Evolutionary conservation across 192 early-diverging fungal genomes (phyloP), one percentile per base, ranked within the genome.

Genomic region (Paraglomus brasilianum): DNA sequence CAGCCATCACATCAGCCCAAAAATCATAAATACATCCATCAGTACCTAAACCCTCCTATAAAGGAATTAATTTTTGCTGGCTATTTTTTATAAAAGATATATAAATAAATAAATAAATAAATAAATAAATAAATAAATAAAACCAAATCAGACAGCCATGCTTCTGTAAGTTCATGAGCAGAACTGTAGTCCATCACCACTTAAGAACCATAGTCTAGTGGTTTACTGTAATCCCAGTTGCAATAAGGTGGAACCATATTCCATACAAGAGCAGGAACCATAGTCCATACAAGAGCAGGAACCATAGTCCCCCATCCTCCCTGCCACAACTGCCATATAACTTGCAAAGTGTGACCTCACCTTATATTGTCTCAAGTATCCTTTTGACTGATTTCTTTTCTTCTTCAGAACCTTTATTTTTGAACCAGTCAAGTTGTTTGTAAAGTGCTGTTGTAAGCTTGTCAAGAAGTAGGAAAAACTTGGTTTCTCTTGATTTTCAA

Each of bases 161-260:
- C n/a, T n/a, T n/a, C n/a, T n/a, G n/a, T n/a, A n/a, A n/a, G n/a
- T 30, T 30, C 30, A 58, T 10, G 36, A 15, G 56, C 30, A n/a
- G 56, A 58, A 58, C 30, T 5, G 30, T 58, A 58, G 30, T 58
- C 56, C 56, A 58, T 58, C 56, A 5, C 30, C 56, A 58, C 30
- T 58, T 5, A 58, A 58, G 30, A 58, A 58, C 56, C 30, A 5
- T 58, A 58, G 56, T 58, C 30, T 58, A 58, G 30, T 58, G 56
- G 56, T 58, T 58, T 58, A 24, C 56, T 36, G 7, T 24, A 58
- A 58, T 58, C 56, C 56, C 56, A 58, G 56, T 58, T 58, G 19
- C 30, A 58, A 58, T 1, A 36, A n/a, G 30, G 30, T 58, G 19
- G 30, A 58, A 58, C 55, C 55, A 15, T 57, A 57, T 4, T 57